These are phyloP conservation scores for Clarireedia homoeocarpa DNA, from an alignment of 2,329 filamentous ascomycete genomes.

Conservation along the genomic window DNA sequence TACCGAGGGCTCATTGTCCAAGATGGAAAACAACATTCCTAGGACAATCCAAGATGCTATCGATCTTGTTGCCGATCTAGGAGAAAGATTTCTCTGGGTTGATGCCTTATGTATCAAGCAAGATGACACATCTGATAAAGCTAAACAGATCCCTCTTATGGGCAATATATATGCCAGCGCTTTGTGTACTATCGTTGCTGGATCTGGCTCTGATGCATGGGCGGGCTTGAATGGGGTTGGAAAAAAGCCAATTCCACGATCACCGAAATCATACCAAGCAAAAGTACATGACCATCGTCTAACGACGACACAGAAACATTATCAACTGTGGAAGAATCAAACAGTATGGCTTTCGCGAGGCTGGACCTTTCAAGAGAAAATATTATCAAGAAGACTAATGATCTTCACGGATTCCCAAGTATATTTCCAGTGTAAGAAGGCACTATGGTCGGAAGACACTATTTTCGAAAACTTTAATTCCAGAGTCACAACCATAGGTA, in stretches of 20 bases:
- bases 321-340: neutral
- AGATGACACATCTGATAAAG: slow-evolving; percentile 4
- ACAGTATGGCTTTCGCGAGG: slow-evolving; percentile 3
- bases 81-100: slow-evolving; percentile 12
- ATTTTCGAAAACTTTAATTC: neutral
- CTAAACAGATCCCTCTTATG: slow-evolving; percentile 9
- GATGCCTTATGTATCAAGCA: slow-evolving; percentile 16
- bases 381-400: slow-evolving; percentile 5
- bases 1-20: neutral
- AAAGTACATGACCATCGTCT: neutral
- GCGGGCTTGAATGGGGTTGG: slow-evolving; percentile 9
- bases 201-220: slow-evolving; percentile 19
- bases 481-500: neutral
- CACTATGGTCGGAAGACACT: slow-evolving; percentile 3
- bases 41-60: slow-evolving; percentile 15
- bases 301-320: slow-evolving; percentile 1
- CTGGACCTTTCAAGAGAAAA: slow-evolving; percentile 11
- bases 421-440: slow-evolving; percentile 3
- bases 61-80: slow-evolving; percentile 16
- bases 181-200: slow-evolving; percentile 16
- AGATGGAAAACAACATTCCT: slow-evolving; percentile 3
- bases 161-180: slow-evolving; percentile 17
- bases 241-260: neutral
- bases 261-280: neutral
- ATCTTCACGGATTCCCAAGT: slow-evolving; percentile 9